Percentiles rank a stretch among this genome's conserved stretches.
phyloP scores from a whole-genome alignment of 305 asterid species.

The Vinca major region DNA sequence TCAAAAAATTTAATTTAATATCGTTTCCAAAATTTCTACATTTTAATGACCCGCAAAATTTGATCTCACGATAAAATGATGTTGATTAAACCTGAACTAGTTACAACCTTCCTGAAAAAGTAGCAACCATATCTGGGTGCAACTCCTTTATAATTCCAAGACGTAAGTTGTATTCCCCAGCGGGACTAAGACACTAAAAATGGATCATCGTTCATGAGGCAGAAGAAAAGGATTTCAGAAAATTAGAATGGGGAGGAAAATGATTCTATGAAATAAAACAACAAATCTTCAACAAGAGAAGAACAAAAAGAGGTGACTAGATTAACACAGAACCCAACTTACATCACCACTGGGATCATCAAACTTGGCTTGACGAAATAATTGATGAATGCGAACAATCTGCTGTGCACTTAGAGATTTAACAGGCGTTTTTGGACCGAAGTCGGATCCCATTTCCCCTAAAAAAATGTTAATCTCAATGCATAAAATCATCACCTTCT shows the following conservation, averaged over 20 bases:
- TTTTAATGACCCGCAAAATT: constrained; percentile 9
- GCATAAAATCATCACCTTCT: background rate
- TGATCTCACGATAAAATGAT: background rate
- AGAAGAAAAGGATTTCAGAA: constrained; percentile 2
- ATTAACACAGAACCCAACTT: constrained; percentile 23
- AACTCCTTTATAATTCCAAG: constrained; percentile 85
- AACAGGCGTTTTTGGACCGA: constrained; percentile 53
- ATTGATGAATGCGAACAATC: constrained; percentile 81
- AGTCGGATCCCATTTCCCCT: constrained; percentile 94
- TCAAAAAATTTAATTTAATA: constrained; percentile 5
- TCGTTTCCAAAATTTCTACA: background rate
- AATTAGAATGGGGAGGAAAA: background rate
- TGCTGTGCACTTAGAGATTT: constrained; percentile 76
- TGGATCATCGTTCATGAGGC: constrained; percentile 5
- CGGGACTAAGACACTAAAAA: constrained; percentile 84
- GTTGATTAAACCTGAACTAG: constrained; percentile 1
- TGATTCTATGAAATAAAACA: background rate
- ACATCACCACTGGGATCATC: constrained; percentile 90
- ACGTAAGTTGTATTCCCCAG: constrained; percentile 87
- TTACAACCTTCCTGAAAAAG: constrained; percentile 80
- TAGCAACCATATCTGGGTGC: constrained; percentile 95
- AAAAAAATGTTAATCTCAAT: constrained; percentile 1
- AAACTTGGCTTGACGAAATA: constrained; percentile 92
- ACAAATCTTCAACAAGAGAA: background rate
- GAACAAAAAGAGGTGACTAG: constrained; percentile 13